Evolutionary conservation across 257 asterid species (phyloP), one percentile per base, ranked within the genome.

Genomic region (Solanum verrucosum): DNA sequence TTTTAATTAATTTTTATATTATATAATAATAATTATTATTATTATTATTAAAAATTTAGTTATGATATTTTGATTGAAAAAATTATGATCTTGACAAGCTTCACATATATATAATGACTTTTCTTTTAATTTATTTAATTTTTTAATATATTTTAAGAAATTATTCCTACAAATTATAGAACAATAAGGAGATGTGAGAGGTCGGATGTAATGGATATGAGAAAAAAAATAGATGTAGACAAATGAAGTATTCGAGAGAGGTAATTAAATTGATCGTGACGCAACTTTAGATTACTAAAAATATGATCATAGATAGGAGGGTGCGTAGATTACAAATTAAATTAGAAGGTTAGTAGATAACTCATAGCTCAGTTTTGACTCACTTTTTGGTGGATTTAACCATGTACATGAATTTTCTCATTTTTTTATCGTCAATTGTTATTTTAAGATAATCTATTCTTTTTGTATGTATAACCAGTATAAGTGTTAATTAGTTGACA

Each of bases 291-390:
- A 0, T 52, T 15, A 52, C 9, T 18, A 1, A 18, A 0, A 52
- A 52, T 18, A 52, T 18, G n/a, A 18, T 52, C 9, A 16, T 52
- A 16, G 0, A 18, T 52, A 52, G 1, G 0, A 16, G 9, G 0
- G 0, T 52, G 9, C 1, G 63, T 18, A 2, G 1, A 52, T 52
- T 10, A 52, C 9, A 1, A 0, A 16, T 6, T 52, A 16, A 0
- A 52, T 52, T 52, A 52, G n/a, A 52, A 52, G 1, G 9, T 52
- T 18, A 52, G 0, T 18, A 52, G n/a, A 6, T 52, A 52, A 9
- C 21, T 18, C 4, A 6, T 52, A 52, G 23, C 21, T 18, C 4
- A 16, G 1, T 3, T 52, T 52, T 18, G 10, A 52, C 4, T 52
- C 23, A 52, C 63, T 52, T 52, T 52, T 52, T 52, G 1, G 3